Evolutionary conservation across 257 asterid species (phyloP), one percentile per base, ranked within the genome.

Genomic region (Solanum tarapatanum): DNA sequence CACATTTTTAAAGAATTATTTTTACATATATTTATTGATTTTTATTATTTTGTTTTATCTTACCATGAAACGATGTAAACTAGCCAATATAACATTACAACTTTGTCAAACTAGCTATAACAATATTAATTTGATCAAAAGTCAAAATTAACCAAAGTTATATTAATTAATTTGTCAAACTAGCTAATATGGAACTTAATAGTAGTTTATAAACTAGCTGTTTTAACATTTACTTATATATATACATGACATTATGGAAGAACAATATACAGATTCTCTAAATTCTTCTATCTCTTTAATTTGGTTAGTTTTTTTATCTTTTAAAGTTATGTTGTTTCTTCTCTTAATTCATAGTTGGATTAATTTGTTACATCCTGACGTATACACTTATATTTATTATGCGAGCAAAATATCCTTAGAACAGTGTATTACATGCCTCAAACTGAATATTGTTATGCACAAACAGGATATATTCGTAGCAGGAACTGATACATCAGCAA

Each of bases 401-500:
- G 68, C 0, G 4, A 26, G 8, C 21, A 26, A 26, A 68, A 68
- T 28, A 68, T 26, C 9, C 33, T 26, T 11, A 12, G 36, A 13
- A 69, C 17, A 28, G 5, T 13, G 11, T 13, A 14, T 69, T 14
- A 60, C 28, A 60, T 0, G 21, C 36, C 0, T 28, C 23, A 69
- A 58, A 58, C 66, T 58, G 66, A 21, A 21, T 19, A 58, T 21
- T 21, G 4, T 58, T 58, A 62, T 62, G 70, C 30, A 10, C 7
- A 1, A 23, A 10, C 8, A 86, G 89, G 89, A 89, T 64, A 79
- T 89, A 73, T 89, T 89, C 23, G 0, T 84, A n/a, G 91, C 86
- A 5, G 91, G 91, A 58, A 87, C 87, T 21, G 88, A 88, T 36
- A 88, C 77, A 17, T 55, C 87, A 23, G 30, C 89, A 24, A 35